Evolutionary conservation across 2,329 filamentous ascomycete species (phyloP), one percentile per base, ranked within the genome.

Genomic region (Alternaria triticimaculans): DNA sequence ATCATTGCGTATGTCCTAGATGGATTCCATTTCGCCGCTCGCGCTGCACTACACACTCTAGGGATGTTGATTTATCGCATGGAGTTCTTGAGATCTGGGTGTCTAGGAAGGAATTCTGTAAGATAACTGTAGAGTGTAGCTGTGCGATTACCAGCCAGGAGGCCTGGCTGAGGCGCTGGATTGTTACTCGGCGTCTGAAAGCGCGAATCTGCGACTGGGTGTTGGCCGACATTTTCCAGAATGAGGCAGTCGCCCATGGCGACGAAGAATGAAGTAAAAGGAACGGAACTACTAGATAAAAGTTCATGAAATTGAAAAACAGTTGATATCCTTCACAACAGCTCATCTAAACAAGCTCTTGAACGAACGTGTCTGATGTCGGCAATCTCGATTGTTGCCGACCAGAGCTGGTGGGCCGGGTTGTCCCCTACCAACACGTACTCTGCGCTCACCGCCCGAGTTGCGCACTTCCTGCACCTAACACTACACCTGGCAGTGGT

Each of bases 261-360:
- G 54, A 64, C 53, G 46, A 62, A 55, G 44, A 63, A 60, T 63
- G 62, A 37, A 55, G n/a, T 59, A 44, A 63, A 62, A 46, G 60
- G 61, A 64, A 66, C 50, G 59, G 60, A 63, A 68, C 58, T 63
- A 62, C 64, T 66, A 70, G 67, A 73, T 61, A 73, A 75, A 76
- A 75, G 73, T 70, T 64, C 58, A 55, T 70, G 55, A 72, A 75
- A 75, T 75, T 74, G 68, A 72, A 74, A 74, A 74, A 74, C 72
- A 74, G 48, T 73, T 73, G 28, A 74, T 74, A 74, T 57, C 25
- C 56, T 57, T 58, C 9, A 59, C 1, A 41, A 41, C n/a, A 45
- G 18, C 30, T 21, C 14, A 41, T 53, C 28, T 3, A 53, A 53
- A 41, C 49, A 53, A 53, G 49, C 7, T 53, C 30, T 37, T 1